Base-by-base conservation (phyloP, 1,284 basidiomycete genomes). In the Schizopora paradoxa region DNA sequence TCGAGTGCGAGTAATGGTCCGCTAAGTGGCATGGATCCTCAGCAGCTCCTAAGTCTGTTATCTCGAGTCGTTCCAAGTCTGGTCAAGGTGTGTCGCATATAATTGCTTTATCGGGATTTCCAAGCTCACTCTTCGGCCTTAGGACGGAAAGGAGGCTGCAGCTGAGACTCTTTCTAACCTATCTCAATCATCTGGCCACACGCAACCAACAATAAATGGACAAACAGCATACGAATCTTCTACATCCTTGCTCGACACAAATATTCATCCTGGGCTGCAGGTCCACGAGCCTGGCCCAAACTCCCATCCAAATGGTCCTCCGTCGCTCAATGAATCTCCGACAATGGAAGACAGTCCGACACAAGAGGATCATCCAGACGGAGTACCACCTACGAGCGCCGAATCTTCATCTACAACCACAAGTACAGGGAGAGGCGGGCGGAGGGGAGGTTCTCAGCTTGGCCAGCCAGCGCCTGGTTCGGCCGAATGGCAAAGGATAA, bases 401-500 rank as follows among this genome's bases (percentile, higher is more conserved):
- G n/a, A n/a, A n/a, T n/a, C n/a, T n/a, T n/a, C n/a, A n/a, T n/a
- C n/a, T n/a, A n/a, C n/a, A n/a, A n/a, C n/a, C n/a, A n/a, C n/a
- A n/a, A 41, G 38, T 26, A 5, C 43, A n/a, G 5, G 8, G 7
- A 8, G 21, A 4, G 26, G 42, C 19, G 43, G 48, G 25, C 36
- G 43, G 19, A 43, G 34, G 26, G 39, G 31, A 19, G 44, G 41
- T 22, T 35, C 48, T 11, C 29, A 31, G 14, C 11, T 31, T 11
- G 14, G 29, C 14, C 29, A 11, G 29, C 11, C 14, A 31, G 29
- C 11, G 29, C 29, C 2, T 31, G 11, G n/a, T n/a, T n/a, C n/a
- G n/a, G 86, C 88, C 51, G 89, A 91, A 58, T 91, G 88, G 86
- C 77, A 77, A 27, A 70, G 86, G 45, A 79, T 86, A 59, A 69